Base-by-base conservation (phyloP, 179 eudicot genomes). In the Silene vulgaris region DNA sequence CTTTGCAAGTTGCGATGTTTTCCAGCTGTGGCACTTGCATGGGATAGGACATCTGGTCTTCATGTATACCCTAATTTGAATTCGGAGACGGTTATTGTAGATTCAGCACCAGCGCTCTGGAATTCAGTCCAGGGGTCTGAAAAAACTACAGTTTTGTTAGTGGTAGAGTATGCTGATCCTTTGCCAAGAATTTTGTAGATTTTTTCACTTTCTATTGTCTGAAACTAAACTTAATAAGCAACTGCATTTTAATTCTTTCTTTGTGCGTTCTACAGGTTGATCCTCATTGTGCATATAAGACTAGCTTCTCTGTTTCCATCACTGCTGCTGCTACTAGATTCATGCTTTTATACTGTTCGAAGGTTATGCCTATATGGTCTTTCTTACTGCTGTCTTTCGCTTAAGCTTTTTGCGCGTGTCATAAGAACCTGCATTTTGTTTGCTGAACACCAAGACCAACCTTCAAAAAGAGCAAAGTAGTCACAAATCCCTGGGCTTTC, bases 1-100 rank as follows among this genome's bases (percentile, higher is more conserved):
- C 90, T 96, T 72, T 96, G 99, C 85, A 93, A 89, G 88, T 81
- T 90, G 76, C 90, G 99, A 66, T 96, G 99, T 85, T 96, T 96
- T 77, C 99, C 99, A 75, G 95, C 99, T 74, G 96, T 90, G 35
- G 97, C 97, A 69, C 88, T 96, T 85, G 97, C 93, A 78, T 93
- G 99, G 99, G 99, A 96, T 81, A 43, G 79, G 43, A 86, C 84
- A 69, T 90, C 99, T 43, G 97, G 99, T 82, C 97, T 93, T 70
- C 92, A 82, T 72, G 82, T 96, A 74, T 86, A 83, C 80, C 97
- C 99, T 56, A 93, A 89, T 83, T 77, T 96, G 79, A 84, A 82
- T 78, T 87, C 93, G 35, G 88, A 88, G 81, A 87, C 90, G 50
- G 65, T 90, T 26, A 77, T 77, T 65, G 93, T 96, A 72, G 99